Percentiles rank a stretch among this genome's conserved stretches.
phyloP scores from a whole-genome alignment of 306 rosid genomes.

The Delonix regia region DNA sequence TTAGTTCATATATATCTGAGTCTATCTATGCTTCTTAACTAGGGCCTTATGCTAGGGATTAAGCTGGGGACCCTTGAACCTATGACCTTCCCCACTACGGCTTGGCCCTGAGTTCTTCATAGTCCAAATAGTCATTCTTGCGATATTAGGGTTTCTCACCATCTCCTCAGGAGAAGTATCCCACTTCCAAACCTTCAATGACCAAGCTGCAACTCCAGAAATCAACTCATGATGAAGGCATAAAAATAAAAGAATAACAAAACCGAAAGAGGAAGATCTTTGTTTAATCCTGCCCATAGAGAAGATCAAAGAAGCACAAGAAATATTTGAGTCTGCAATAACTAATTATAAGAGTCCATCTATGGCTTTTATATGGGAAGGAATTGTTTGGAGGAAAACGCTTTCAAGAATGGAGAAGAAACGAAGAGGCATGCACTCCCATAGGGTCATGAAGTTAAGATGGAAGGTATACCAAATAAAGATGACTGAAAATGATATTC shows the following conservation, averaged over 20 bases:
- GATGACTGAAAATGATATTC: slow-evolving; percentile 24
- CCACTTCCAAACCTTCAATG: slow-evolving; percentile 10
- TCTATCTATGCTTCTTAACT: neutral
- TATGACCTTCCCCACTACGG: slow-evolving; percentile 53
- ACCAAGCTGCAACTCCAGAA: slow-evolving; percentile 37
- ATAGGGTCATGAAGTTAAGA: neutral
- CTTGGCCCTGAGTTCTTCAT: slow-evolving; percentile 60
- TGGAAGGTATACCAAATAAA: slow-evolving; percentile 16
- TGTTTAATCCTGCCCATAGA: slow-evolving; percentile 29
- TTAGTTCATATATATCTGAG: neutral
- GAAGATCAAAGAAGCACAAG: neutral
- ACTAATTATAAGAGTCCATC: neutral
- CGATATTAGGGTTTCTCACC: neutral
- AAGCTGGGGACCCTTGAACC: neutral
- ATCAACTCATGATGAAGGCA: slow-evolving; percentile 25
- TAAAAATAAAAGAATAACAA: slow-evolving; percentile 30
- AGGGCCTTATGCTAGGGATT: slow-evolving; percentile 44
- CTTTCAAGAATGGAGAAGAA: slow-evolving; percentile 21
- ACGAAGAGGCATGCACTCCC: neutral
- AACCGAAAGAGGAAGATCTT: slow-evolving; percentile 1
- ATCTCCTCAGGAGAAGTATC: neutral
- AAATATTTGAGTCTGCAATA: neutral
- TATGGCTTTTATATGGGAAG: slow-evolving; percentile 5
- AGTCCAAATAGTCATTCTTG: slow-evolving; percentile 29
- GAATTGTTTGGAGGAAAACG: slow-evolving; percentile 13